These are phyloP conservation scores for Mimosa pudica DNA, from an alignment of 306 rosid species.

Conservation along the genomic window DNA sequence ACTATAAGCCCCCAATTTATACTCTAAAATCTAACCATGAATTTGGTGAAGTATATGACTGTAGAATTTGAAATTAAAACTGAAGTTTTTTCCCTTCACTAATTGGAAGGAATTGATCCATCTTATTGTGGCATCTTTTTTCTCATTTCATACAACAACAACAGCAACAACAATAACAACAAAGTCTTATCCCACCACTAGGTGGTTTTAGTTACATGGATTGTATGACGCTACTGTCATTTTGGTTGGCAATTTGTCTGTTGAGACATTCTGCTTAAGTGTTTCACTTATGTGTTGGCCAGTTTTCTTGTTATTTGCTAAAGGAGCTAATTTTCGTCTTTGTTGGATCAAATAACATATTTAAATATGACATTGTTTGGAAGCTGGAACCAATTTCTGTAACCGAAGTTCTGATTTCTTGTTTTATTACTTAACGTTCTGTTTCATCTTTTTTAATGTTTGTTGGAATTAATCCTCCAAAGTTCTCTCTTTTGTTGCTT, in stretches of 20 bases:
- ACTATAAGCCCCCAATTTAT: constrained; percentile 6
- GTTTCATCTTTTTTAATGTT: not conserved
- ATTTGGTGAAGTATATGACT: not conserved
- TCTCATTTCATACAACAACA: not conserved
- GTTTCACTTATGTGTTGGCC: not conserved
- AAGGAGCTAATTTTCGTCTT: not conserved
- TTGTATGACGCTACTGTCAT: no score
- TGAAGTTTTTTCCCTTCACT: not conserved
- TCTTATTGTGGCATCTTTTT: not conserved
- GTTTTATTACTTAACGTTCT: not conserved
- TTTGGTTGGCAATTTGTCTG: not conserved
- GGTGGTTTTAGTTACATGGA: no score
- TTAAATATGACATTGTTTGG: not conserved
- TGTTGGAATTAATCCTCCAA: not conserved
- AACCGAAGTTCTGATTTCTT: not conserved
- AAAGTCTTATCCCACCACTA: no score
- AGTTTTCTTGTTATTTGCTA: not conserved
- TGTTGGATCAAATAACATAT: not conserved
- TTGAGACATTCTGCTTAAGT: not conserved
- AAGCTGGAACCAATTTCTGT: not conserved
- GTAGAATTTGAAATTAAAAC: not conserved
- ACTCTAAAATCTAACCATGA: constrained; percentile 10
- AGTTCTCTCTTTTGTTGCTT: not conserved
- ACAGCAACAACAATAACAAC: no score
- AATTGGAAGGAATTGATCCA: not conserved